A percentile compares a stretch with the other conserved stretches of the same genome.
These are phyloP conservation scores for Coprinopsis cinerea DNA, from an alignment of 768 basidiomycete genomes.

Conservation along the genomic window DNA sequence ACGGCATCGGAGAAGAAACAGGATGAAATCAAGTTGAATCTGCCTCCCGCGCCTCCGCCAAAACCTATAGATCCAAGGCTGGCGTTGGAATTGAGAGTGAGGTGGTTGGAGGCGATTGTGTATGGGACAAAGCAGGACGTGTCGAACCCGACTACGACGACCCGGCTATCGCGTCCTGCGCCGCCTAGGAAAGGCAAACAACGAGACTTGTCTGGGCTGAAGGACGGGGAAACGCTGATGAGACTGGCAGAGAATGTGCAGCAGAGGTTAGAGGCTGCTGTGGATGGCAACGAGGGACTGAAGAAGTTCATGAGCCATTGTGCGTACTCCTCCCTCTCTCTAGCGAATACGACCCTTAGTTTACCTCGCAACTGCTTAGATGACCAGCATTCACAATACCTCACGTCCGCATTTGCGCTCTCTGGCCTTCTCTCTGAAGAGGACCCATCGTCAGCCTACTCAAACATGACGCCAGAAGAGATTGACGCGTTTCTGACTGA, in stretches of 20 bases:
- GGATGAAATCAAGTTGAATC: no score
- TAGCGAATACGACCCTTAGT: background rate
- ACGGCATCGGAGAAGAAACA: background rate
- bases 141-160: constrained; percentile 18
- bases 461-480: constrained; percentile 60
- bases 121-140: constrained; percentile 41
- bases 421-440: constrained; percentile 49
- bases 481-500: constrained; percentile 67
- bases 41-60: constrained; percentile 17
- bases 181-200: constrained; percentile 28
- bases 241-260: constrained; percentile 59
- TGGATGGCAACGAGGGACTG: constrained; percentile 66
- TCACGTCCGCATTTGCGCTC: constrained; percentile 72
- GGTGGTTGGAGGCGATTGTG: constrained; percentile 77
- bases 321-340: constrained; percentile 27
- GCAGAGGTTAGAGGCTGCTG: constrained; percentile 45
- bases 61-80: constrained; percentile 53
- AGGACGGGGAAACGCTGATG: constrained; percentile 52
- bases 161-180: background rate
- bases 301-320: constrained; percentile 72
- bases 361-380: constrained; percentile 36
- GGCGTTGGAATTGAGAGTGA: constrained; percentile 67
- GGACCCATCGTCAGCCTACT: constrained; percentile 40
- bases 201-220: constrained; percentile 16
- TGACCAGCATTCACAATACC: constrained; percentile 67